Evolutionary conservation across 2,329 filamentous ascomycete species (phyloP).

Genomic region (Ceratocystis diversiconidia): DNA sequence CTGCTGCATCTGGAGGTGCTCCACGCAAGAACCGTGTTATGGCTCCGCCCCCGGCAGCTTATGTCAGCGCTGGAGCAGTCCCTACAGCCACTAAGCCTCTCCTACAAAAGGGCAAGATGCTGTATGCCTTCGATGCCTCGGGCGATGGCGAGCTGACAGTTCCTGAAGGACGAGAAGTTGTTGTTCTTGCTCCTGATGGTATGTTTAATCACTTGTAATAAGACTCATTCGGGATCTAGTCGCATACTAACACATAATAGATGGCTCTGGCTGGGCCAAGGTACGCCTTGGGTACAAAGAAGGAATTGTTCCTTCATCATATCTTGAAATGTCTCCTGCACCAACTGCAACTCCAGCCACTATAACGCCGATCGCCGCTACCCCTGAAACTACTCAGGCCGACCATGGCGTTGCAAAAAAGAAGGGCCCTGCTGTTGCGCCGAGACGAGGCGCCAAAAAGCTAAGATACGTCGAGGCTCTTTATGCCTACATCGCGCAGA

Average conservation of each 20-base stretch:
- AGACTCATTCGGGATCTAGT: conserved; percentile 10
- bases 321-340: conserved; percentile 52
- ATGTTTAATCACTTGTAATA: conserved; percentile 28
- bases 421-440: conserved; percentile 83
- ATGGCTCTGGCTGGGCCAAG: conserved; percentile 84
- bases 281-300: conserved; percentile 61
- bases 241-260: conserved; percentile 34
- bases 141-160: conserved; percentile 72
- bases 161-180: conserved; percentile 62
- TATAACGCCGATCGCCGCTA: conserved; percentile 19
- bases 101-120: conserved; percentile 64
- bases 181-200: conserved; percentile 78
- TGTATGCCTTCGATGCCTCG: conserved; percentile 71
- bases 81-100: conserved; percentile 29
- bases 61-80: conserved; percentile 52
- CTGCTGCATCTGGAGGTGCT: conserved; percentile 16
- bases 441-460: conserved; percentile 82
- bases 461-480: conserved; percentile 83
- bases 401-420: conserved; percentile 50
- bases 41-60: conserved; percentile 73
- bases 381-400: conserved; percentile 41
- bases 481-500: conserved; percentile 81
- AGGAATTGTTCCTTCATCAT: conserved; percentile 76
- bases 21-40: conserved; percentile 58
- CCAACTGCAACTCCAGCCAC: conserved; percentile 28